Percentiles rank a stretch among this genome's conserved stretches.
phyloP scores from a whole-genome alignment of 139 green algal genomes.

The Haematococcus sp. region DNA sequence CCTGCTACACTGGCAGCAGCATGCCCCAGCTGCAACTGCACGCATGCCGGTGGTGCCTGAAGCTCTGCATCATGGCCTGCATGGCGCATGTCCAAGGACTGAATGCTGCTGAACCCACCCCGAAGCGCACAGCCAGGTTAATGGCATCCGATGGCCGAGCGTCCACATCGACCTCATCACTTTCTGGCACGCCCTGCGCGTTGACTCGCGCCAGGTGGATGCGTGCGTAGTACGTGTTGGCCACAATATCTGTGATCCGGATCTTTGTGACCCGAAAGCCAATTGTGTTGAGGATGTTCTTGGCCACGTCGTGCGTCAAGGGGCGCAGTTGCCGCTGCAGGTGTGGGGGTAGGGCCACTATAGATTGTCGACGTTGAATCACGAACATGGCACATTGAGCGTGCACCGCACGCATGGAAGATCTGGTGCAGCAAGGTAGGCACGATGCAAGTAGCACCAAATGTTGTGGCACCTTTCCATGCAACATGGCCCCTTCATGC shows the following conservation, averaged over 20 bases:
- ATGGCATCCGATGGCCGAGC: slow-evolving; percentile 74
- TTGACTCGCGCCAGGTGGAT: slow-evolving; percentile 39
- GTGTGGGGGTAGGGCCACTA: too few relatives aligned
- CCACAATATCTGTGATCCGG: slow-evolving; percentile 56
- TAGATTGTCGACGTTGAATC: too few relatives aligned
- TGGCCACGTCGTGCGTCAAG: slow-evolving; percentile 61
- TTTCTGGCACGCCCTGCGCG: slow-evolving; percentile 13
- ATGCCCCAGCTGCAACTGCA: not conserved
- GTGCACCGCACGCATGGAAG: too few relatives aligned
- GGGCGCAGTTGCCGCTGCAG: slow-evolving; percentile 31
- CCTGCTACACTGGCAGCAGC: too few relatives aligned
- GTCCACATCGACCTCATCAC: slow-evolving; percentile 66
- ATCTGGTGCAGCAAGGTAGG: not conserved
- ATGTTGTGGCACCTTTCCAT: too few relatives aligned
- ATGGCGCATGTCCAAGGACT: too few relatives aligned
- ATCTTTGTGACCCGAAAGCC: slow-evolving; percentile 48
- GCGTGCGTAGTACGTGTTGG: slow-evolving; percentile 61
- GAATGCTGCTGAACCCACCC: slow-evolving; percentile 3
- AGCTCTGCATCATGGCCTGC: too few relatives aligned
- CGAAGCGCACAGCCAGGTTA: slow-evolving; percentile 81
- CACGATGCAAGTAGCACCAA: too few relatives aligned
- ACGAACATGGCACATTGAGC: too few relatives aligned
- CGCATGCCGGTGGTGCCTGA: too few relatives aligned
- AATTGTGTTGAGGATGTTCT: slow-evolving; percentile 47
- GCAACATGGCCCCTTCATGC: too few relatives aligned